phyloP scores from a whole-genome alignment of 768 basidiomycete genomes.

The Daedalea quercina region DNA sequence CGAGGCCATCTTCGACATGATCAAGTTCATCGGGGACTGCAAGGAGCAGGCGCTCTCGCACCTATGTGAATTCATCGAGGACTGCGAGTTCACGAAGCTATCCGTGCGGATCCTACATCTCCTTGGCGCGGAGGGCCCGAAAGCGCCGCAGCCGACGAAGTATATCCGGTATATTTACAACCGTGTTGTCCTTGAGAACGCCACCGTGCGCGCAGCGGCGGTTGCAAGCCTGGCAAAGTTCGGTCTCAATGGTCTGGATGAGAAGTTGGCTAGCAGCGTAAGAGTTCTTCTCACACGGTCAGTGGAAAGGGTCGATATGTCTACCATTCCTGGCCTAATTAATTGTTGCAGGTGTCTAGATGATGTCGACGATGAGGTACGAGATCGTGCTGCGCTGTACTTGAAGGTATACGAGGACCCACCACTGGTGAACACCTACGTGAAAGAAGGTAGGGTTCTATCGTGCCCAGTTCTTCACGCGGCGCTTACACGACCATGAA shows the following conservation, averaged over 20 bases:
- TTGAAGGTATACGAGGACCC: constrained; percentile 78
- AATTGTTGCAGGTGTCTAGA: constrained; percentile 70
- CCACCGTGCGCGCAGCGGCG: constrained; percentile 94
- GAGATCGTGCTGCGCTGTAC: constrained; percentile 95
- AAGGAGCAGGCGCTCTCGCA: constrained; percentile 98
- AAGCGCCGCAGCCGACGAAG: constrained; percentile 93
- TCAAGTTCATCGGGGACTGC: constrained; percentile 92
- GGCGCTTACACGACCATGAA: constrained; percentile 24
- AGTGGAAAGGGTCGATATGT: constrained; percentile 14
- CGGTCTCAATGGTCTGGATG: constrained; percentile 82
- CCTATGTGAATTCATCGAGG: constrained; percentile 99
- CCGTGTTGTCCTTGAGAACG: constrained; percentile 96
- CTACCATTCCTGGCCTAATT: constrained; percentile 1
- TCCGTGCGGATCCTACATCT: constrained; percentile 95
- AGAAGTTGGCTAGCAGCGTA: constrained; percentile 75
- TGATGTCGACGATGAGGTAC: constrained; percentile 98
- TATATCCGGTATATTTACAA: constrained; percentile 99
- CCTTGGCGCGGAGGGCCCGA: constrained; percentile 93
- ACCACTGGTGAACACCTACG: constrained; percentile 74
- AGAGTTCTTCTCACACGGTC: constrained; percentile 81
- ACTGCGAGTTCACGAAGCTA: constrained; percentile 99
- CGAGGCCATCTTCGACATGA: constrained; percentile 99
- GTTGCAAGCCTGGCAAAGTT: constrained; percentile 95
- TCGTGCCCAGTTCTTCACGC: neutral
- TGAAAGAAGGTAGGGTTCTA: constrained; percentile 74